These are phyloP conservation scores for Spizellomyces sp. DNA, from an alignment of 192 early-diverging fungal genomes.

Conservation along the genomic window DNA sequence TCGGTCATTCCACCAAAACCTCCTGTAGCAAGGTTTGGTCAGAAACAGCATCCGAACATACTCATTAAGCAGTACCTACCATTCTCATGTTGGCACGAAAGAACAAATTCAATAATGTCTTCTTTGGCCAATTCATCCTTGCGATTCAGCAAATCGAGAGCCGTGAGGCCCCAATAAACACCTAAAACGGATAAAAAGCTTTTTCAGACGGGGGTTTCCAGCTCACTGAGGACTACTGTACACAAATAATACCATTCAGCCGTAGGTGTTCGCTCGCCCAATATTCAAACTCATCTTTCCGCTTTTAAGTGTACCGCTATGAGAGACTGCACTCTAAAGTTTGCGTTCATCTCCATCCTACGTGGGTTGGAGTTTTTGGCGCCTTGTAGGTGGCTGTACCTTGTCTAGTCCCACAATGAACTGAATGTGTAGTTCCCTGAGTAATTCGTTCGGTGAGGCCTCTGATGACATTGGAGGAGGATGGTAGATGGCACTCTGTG, in stretches of 20 bases:
- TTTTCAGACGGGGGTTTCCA: background rate
- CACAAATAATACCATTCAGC: conserved; percentile 62
- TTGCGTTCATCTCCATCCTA: background rate
- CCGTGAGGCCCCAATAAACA: conserved; percentile 92
- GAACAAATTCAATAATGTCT: conserved; percentile 77
- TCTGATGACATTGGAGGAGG: conserved; percentile 3
- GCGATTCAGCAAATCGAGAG: conserved; percentile 71
- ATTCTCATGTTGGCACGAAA: conserved; percentile 76
- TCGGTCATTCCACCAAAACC: conserved; percentile 86
- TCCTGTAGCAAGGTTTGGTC: conserved; percentile 44
- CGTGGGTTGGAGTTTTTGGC: background rate
- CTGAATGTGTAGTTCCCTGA: conserved; percentile 40
- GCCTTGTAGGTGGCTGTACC: conserved; percentile 8
- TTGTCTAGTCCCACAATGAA: conserved; percentile 47
- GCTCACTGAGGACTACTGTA: background rate
- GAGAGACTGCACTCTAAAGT: background rate
- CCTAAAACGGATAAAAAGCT: background rate
- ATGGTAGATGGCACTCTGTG: too few relatives aligned
- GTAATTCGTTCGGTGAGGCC: background rate
- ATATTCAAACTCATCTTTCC: conserved; percentile 87
- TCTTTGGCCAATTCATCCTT: conserved; percentile 68
- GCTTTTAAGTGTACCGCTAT: conserved; percentile 40
- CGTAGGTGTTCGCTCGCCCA: conserved; percentile 92
- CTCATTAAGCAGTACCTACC: conserved; percentile 45
- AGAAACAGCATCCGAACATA: background rate